These are phyloP conservation scores for Schoenoplectus triqueter DNA, from an alignment of 202 grass and related monocot genomes.

Conservation along the genomic window DNA sequence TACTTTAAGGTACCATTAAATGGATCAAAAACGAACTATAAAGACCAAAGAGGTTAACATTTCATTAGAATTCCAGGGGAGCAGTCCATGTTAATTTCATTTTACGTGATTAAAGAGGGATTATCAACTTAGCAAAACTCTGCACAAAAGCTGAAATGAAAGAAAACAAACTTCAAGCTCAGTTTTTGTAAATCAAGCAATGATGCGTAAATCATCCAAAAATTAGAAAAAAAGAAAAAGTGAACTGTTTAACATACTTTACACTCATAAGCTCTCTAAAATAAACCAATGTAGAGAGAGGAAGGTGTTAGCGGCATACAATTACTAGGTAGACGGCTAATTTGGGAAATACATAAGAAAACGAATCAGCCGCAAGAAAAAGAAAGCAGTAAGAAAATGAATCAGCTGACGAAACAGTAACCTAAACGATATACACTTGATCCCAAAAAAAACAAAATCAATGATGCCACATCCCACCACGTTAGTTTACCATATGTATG, in stretches of 20 bases:
- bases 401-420: neutral
- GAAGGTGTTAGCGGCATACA: conserved; percentile 7
- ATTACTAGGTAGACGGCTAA: neutral
- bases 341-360: neutral
- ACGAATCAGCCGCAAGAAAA: neutral
- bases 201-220: neutral
- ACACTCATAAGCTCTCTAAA: conserved; percentile 35
- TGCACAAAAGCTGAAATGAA: neutral
- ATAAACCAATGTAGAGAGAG: conserved; percentile 10
- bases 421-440: neutral
- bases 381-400: neutral
- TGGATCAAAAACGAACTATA: too few species aligned
- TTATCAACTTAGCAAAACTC: neutral
- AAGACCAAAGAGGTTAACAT: too few species aligned
- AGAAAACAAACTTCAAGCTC: neutral
- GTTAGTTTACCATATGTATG: neutral
- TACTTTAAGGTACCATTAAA: too few species aligned
- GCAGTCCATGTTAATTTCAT: too few species aligned
- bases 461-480: neutral
- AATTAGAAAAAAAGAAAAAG: neutral
- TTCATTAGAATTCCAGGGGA: too few species aligned
- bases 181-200: neutral
- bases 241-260: neutral
- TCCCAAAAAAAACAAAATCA: neutral
- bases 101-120: too few species aligned